phyloP scores from a whole-genome alignment of 495 filamentous ascomycete species.

The Xylaria venustula region DNA sequence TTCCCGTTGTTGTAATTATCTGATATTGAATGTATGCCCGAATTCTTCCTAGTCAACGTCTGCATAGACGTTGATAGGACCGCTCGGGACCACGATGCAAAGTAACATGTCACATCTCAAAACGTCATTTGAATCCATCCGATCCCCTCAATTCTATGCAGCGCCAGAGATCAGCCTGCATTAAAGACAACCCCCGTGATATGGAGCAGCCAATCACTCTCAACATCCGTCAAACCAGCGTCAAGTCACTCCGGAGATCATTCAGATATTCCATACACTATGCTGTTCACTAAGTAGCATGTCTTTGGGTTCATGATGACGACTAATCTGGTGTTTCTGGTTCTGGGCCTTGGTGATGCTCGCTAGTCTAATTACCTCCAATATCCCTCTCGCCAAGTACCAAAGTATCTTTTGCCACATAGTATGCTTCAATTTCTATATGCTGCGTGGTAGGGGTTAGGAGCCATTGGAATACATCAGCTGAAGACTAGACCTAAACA shows the following conservation, averaged over 20 bases:
- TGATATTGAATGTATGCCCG: no score
- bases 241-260: background rate
- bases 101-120: background rate
- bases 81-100: background rate
- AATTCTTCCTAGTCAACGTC: background rate
- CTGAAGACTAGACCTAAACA: no score
- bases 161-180: conserved; percentile 2
- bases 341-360: background rate
- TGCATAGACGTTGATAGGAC: background rate
- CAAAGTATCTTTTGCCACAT: no score
- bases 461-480: no score
- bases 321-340: background rate
- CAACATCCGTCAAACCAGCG: background rate
- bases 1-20: no score
- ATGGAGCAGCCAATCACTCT: background rate
- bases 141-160: background rate
- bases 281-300: background rate
- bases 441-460: no score
- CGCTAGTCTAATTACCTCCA: background rate
- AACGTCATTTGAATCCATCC: background rate
- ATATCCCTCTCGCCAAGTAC: no score
- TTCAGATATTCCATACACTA: no score
- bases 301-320: background rate
- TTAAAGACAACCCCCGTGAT: conserved; percentile 4
- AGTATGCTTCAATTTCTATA: no score